Evolutionary conservation across 1,284 basidiomycete species (phyloP), one percentile per base, ranked within the genome.

Genomic region (Trametes sp.): DNA sequence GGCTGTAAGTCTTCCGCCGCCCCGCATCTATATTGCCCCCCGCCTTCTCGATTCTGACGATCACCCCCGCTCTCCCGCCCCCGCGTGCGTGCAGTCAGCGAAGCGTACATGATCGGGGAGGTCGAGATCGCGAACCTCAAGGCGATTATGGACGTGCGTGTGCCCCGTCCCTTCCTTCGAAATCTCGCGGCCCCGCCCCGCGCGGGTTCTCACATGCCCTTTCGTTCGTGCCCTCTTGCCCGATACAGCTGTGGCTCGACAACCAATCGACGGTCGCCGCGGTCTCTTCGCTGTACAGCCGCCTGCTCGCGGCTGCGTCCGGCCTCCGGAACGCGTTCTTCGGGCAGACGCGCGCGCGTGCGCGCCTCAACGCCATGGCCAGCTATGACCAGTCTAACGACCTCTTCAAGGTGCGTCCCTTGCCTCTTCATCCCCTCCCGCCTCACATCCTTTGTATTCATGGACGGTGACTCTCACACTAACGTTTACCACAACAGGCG

Each of bases 321-420:
- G 82, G 85, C 53, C 64, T 94, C 57, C 91, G 90, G 67, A 95
- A 94, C 76, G 88, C 88, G 26, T 87, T 93, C 71, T 85, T 94
- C 61, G 92, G 93, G 33, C 94, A 95, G 74, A 90, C 90, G 10
- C 86, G 85, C 57, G 85, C 87, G 11, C 90, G 91, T 73, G 88
- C 91, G 26, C 85, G 93, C 41, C 83, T 92, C 42, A 96, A 96
- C 75, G 94, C 89, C 45, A 91, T 93, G 62, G 91, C 94, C 8
- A 94, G 93, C 75, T 96, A 96, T 72, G 95, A 96, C 76, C 92
- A 95, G 71, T 93, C 90, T 31, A 94, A 95, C 71, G 87, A 88
- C 64, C 78, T 92, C 29, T 92, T 92, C 81, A 87, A 90, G 81
- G 88, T 86, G 69, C 57, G 73, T 26, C 33, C 31, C 45, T 5